A percentile compares a stretch with the other conserved stretches of the same genome.
phyloP scores from a whole-genome alignment of 176 grass and related monocot species.

The Stipa capillata region DNA sequence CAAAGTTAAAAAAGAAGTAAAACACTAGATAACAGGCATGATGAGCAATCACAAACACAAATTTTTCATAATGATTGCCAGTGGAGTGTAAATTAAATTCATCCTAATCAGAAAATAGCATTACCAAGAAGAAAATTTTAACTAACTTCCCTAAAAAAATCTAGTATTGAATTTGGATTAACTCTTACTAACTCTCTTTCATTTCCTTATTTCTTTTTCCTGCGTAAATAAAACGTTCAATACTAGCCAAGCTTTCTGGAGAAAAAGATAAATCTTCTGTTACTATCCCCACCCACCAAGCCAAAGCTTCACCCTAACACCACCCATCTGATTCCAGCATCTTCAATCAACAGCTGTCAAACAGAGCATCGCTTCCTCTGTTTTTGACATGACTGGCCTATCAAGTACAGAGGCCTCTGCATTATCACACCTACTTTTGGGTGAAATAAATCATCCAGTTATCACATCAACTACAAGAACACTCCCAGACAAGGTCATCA shows the following conservation, averaged over 20 bases:
- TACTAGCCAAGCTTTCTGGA: not conserved
- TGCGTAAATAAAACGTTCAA: not conserved
- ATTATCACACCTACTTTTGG: slow-evolving; percentile 27
- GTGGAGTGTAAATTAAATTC: not conserved
- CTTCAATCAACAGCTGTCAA: slow-evolving; percentile 27
- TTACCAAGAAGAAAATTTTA: not conserved
- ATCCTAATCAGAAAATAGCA: not conserved
- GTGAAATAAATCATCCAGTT: slow-evolving; percentile 19
- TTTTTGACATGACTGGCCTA: slow-evolving; percentile 24
- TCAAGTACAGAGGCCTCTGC: not conserved
- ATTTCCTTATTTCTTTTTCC: not conserved
- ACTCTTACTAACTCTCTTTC: not conserved
- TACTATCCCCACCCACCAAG: not conserved
- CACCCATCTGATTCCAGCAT: slow-evolving; percentile 19
- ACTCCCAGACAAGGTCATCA: not conserved
- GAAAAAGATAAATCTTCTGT: slow-evolving; percentile 2
- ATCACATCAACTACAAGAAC: slow-evolving; percentile 24
- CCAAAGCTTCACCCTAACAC: slow-evolving; percentile 22
- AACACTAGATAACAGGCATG: not conserved
- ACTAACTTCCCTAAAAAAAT: not conserved
- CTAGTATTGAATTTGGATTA: not conserved
- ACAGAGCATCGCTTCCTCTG: not conserved
- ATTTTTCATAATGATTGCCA: not conserved
- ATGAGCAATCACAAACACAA: not conserved
- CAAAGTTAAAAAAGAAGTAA: not conserved